phyloP scores from a whole-genome alignment of 768 basidiomycete species.

The Cubamyces lactineus region DNA sequence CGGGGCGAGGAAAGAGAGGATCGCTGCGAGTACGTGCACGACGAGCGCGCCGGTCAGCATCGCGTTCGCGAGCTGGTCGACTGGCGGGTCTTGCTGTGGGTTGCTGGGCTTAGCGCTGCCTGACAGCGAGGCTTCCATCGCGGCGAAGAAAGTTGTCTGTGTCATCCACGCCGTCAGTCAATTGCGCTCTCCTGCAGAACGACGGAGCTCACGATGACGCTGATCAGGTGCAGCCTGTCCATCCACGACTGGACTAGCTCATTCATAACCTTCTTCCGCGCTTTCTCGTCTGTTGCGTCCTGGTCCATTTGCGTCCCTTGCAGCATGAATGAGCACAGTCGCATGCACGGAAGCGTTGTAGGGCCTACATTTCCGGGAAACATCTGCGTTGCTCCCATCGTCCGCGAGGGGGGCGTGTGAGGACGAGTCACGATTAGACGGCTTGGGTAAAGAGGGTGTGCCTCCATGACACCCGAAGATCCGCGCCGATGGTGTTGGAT shows the following conservation, averaged over 20 bases:
- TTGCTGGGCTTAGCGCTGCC: conserved; percentile 45
- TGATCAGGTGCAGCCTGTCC: conserved; percentile 63
- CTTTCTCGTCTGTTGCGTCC: conserved; percentile 50
- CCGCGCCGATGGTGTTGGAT: background rate
- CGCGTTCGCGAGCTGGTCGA: conserved; percentile 42
- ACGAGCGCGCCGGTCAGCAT: conserved; percentile 54
- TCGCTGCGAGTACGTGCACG: conserved; percentile 54
- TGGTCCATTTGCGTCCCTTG: conserved; percentile 54
- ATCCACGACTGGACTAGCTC: conserved; percentile 62
- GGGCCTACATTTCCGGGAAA: background rate
- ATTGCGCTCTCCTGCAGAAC: background rate
- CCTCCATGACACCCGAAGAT: conserved; percentile 1
- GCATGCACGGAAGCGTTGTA: no score
- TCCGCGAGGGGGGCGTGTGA: background rate
- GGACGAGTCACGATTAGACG: background rate
- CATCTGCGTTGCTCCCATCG: background rate
- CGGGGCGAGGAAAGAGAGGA: conserved; percentile 56
- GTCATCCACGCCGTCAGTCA: background rate
- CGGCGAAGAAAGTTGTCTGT: conserved; percentile 66
- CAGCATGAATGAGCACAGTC: no score
- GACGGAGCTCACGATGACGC: conserved; percentile 50
- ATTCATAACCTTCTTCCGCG: conserved; percentile 47
- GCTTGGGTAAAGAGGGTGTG: background rate
- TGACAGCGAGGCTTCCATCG: conserved; percentile 58
- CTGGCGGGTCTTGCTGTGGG: background rate